Evolutionary conservation across 2,329 filamentous ascomycete genomes (phyloP).

Genomic region (Ambrosiella xylebori): DNA sequence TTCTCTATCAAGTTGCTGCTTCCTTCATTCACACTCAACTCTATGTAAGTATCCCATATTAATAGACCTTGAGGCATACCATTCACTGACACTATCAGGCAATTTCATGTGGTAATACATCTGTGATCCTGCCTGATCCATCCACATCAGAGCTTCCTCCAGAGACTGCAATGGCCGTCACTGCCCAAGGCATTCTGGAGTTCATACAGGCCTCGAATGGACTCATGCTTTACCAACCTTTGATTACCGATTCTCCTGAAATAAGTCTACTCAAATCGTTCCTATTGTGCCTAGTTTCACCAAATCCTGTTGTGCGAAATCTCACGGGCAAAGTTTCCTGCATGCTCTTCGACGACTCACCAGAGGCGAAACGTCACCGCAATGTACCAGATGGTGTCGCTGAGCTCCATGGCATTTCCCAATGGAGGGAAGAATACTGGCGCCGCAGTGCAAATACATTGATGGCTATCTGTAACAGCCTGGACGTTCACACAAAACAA

Average conservation of each 20-base stretch:
- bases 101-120: conserved; percentile 8
- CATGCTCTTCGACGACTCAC: conserved; percentile 27
- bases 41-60: conserved; percentile 27
- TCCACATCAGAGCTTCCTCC: conserved; percentile 4
- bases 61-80: no score
- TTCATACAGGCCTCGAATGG: conserved; percentile 35
- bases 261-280: conserved; percentile 22
- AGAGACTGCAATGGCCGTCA: conserved; percentile 22
- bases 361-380: conserved; percentile 21
- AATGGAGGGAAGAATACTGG: conserved; percentile 33
- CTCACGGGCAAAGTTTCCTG: conserved; percentile 31
- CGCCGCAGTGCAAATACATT: conserved; percentile 19
- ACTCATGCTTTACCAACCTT: conserved; percentile 16
- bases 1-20: conserved; percentile 37
- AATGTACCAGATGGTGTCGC: conserved; percentile 18
- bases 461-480: conserved; percentile 7
- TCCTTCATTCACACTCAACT: conserved; percentile 40
- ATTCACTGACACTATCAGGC: conserved; percentile 4
- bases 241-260: conserved; percentile 5
- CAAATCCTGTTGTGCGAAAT: conserved; percentile 31
- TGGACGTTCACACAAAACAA: conserved; percentile 11
- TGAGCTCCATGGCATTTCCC: conserved; percentile 20
- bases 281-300: conserved; percentile 35
- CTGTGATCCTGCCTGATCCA: conserved; percentile 5
- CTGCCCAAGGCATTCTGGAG: conserved; percentile 35